Percentiles rank a stretch among this genome's conserved stretches.
Conservation (phyloP, 1,284 basidiomycete genomes). For the Moniliella sp. region DNA sequence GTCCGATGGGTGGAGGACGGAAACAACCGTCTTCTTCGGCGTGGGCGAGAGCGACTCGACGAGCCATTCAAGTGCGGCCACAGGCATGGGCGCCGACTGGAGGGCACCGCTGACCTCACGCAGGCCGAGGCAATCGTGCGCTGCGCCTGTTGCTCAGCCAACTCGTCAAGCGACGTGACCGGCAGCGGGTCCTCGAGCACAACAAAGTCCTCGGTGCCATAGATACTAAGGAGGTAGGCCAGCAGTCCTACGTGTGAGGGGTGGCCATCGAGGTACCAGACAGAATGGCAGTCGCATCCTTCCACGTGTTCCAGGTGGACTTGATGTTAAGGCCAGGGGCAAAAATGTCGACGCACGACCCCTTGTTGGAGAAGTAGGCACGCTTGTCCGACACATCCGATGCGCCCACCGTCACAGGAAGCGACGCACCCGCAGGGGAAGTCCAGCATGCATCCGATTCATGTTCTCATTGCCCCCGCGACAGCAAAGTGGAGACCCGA, state of each 20-base stretch:
- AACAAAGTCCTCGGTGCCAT: slow-evolving; percentile 28
- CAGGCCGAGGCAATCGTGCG: too few relatives aligned
- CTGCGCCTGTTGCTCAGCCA: too few relatives aligned
- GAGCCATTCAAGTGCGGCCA: too few relatives aligned
- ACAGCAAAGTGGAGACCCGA: slow-evolving; percentile 62
- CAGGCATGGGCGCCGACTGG: too few relatives aligned
- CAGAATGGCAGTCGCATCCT: slow-evolving; percentile 45
- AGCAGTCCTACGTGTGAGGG: slow-evolving; percentile 38
- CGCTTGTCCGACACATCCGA: slow-evolving; percentile 45
- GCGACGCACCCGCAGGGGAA: slow-evolving; percentile 47
- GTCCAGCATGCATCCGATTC: slow-evolving; percentile 57
- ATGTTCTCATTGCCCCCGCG: slow-evolving; percentile 49
- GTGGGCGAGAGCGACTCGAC: too few relatives aligned
- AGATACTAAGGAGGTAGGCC: slow-evolving; percentile 45
- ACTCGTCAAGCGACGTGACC: too few relatives aligned
- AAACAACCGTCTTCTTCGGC: too few relatives aligned
- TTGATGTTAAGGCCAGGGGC: slow-evolving; percentile 58
- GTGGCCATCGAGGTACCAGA: slow-evolving; percentile 46
- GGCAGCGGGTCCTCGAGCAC: slow-evolving; percentile 2
- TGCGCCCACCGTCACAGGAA: slow-evolving; percentile 57
- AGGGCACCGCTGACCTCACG: too few relatives aligned
- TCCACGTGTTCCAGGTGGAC: slow-evolving; percentile 35
- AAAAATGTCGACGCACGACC: slow-evolving; percentile 57
- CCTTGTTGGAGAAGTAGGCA: slow-evolving; percentile 53
- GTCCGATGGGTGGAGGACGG: too few relatives aligned